These are phyloP conservation scores for Gossypium stocksii DNA, from an alignment of 345 rosid species.

Conservation along the genomic window DNA sequence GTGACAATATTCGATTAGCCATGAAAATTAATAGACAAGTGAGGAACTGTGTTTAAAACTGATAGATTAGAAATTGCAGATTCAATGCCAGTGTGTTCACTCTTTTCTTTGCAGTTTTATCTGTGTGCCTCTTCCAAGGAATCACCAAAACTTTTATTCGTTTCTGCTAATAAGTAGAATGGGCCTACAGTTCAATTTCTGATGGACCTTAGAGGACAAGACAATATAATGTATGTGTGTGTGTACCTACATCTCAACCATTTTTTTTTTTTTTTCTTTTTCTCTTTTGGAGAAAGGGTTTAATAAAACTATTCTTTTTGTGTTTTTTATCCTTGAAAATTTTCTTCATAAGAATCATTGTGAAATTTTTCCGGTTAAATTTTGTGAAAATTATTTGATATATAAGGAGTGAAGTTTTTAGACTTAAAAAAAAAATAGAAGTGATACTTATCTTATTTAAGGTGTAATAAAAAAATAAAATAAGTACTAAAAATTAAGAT, in stretches of 20 bases:
- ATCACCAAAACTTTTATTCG: not conserved
- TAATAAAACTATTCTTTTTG: not conserved
- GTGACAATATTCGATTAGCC: constrained; percentile 4
- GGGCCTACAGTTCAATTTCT: not conserved
- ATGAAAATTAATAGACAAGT: not conserved
- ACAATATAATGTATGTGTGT: not conserved
- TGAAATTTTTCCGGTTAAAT: not conserved
- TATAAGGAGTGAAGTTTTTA: no score
- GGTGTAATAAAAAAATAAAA: no score
- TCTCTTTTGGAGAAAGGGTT: not conserved
- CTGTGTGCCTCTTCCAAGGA: constrained; percentile 5
- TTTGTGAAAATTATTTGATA: not conserved
- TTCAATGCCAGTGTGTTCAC: not conserved
- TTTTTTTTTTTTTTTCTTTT: no score
- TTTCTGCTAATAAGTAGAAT: not conserved
- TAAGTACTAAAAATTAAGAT: no score
- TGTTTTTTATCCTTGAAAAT: not conserved
- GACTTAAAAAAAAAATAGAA: no score
- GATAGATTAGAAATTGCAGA: constrained; percentile 2
- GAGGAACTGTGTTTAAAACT: not conserved
- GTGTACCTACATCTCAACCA: no score
- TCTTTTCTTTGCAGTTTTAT: not conserved
- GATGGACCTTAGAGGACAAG: not conserved
- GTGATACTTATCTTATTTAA: no score
- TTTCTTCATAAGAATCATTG: not conserved